Evolutionary conservation across 257 asterid species (phyloP).

Genomic region (Hygrophila difformis): DNA sequence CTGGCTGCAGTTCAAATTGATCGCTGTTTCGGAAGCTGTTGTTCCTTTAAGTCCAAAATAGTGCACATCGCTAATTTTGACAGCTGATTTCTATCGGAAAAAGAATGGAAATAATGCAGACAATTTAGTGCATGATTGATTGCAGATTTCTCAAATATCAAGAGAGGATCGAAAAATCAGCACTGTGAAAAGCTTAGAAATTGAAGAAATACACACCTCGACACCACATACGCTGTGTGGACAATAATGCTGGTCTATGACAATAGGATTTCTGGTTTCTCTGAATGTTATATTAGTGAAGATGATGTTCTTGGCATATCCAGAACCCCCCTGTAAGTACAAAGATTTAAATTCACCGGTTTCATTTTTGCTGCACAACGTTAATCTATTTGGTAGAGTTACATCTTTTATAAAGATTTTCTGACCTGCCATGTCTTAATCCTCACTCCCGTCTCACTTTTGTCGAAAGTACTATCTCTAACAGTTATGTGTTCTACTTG

Average conservation of each 20-base stretch:
- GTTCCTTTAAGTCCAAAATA: constrained; percentile 34
- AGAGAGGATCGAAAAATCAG: not conserved
- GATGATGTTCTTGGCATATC: constrained; percentile 36
- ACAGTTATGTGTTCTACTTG: constrained; percentile 29
- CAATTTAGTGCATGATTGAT: not conserved
- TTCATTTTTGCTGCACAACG: no score
- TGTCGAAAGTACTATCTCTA: constrained; percentile 28
- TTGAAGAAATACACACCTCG: constrained; percentile 22
- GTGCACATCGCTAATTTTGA: constrained; percentile 33
- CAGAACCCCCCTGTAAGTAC: constrained; percentile 42
- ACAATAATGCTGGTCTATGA: constrained; percentile 50
- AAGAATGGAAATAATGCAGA: not conserved
- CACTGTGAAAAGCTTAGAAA: not conserved
- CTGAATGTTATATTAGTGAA: constrained; percentile 33
- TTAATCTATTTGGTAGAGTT: no score
- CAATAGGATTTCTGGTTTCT: constrained; percentile 31
- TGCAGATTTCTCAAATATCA: no score
- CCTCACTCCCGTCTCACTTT: constrained; percentile 40
- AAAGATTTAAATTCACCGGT: not conserved
- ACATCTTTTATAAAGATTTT: not conserved
- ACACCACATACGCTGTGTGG: constrained; percentile 29
- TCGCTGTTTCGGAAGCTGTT: constrained; percentile 19
- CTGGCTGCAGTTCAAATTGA: constrained; percentile 40
- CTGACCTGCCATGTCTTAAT: constrained; percentile 60
- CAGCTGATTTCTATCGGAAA: constrained; percentile 32